Evolutionary conservation across 2,329 filamentous ascomycete genomes (phyloP), one percentile per base, ranked within the genome.

Genomic region (Sporothrix pseudoabietina): DNA sequence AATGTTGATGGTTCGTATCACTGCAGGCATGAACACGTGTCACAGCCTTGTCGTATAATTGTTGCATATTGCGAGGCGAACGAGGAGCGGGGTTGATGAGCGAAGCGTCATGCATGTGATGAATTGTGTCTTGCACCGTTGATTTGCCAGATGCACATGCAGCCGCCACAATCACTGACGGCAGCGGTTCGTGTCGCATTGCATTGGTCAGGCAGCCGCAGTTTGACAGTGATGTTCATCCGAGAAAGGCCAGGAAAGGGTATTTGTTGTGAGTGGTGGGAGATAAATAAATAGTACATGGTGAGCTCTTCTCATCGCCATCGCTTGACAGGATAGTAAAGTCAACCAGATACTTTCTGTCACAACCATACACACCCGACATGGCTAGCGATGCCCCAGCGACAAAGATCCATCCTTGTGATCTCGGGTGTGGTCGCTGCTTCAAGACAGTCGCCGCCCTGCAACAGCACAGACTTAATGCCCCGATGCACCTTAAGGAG

Each of bases 201-300:
- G 52, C 26, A 71, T 61, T 71, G 69, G 69, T 26, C 69, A 63
- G 69, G 55, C 39, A 63, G 69, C 69, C 55, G 69, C 54, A 49
- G 26, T 4, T 5, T 30, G 14, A 8, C 26, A 61, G 55, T n/a
- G 3, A 52, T 32, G 10, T 65, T 44, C 54, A 19, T 12, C 59
- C 14, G 35, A 41, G 35, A 10, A 6, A 35, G 10, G 1, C 22
- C 6, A 35, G 10, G 1, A 22, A 19, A n/a, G 19, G 9, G 32
- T n/a, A n/a, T 30, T 12, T 26, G 22, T 8, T 55, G 7, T 8
- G 39, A 7, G 22, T 65, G 9, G 19, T 2, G n/a, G 12, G 35
- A 41, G 1, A 44, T 19, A 44, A 41, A 65, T 65, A 65, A 41
- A 65, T 65, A 65, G 35, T 30, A n/a, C 7, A 39, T 3, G 44